Conservation (phyloP, 2,329 filamentous ascomycete genomes). For the Alternaria burnsii region DNA sequence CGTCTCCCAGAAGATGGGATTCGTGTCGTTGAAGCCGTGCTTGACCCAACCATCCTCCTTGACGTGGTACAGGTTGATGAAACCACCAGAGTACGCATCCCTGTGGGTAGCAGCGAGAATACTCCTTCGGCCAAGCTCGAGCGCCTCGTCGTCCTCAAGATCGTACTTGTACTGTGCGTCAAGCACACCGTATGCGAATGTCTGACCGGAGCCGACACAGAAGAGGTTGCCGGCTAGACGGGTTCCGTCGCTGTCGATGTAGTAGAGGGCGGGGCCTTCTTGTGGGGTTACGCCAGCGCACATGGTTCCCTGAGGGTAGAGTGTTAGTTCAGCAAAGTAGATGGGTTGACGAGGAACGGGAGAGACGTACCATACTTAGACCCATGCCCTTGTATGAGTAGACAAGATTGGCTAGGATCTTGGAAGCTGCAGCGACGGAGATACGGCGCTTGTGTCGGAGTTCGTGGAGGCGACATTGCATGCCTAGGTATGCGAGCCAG, state of each 20-base stretch:
- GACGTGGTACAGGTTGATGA: conserved; percentile 98
- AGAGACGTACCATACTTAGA: conserved; percentile 76
- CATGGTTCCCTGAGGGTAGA: conserved; percentile 77
- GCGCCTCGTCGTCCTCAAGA: conserved; percentile 82
- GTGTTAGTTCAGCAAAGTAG: conserved; percentile 15
- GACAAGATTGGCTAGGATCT: conserved; percentile 97
- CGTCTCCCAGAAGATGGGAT: conserved; percentile 99
- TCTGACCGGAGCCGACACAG: conserved; percentile 97
- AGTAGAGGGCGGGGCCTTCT: conserved; percentile 97
- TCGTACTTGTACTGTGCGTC: conserved; percentile 96
- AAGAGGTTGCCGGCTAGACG: conserved; percentile 93
- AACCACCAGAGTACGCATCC: conserved; percentile 98
- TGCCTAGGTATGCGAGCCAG: conserved; percentile 98
- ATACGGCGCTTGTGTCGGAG: conserved; percentile 99
- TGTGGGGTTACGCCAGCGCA: conserved; percentile 94
- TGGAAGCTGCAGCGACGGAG: conserved; percentile 94
- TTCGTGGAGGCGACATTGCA: conserved; percentile 99
- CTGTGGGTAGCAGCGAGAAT: conserved; percentile 96
- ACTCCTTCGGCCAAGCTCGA: conserved; percentile 89
- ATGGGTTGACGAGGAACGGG: too few species aligned
- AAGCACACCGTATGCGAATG: conserved; percentile 97
- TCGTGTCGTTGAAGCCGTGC: conserved; percentile 97
- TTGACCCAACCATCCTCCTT: conserved; percentile 99
- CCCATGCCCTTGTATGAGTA: conserved; percentile 99
- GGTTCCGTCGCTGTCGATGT: conserved; percentile 97